Evolutionary conservation across 345 rosid species (phyloP).

Genomic region (Pistacia vera): DNA sequence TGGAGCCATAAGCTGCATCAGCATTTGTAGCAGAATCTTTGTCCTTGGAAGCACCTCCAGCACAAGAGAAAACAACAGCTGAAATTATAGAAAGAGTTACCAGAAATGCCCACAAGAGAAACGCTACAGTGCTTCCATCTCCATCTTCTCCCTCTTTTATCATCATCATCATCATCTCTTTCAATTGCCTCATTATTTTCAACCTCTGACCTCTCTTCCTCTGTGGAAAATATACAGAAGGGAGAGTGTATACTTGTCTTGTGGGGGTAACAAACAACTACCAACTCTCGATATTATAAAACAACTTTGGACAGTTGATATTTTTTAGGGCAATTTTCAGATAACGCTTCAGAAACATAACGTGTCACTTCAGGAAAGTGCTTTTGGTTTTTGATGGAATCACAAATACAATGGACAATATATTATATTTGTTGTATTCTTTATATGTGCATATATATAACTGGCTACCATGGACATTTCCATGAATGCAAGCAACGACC

Average conservation of each 20-base stretch:
- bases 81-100: constrained; percentile 36
- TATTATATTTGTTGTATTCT: too few relatives aligned
- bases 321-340: background rate
- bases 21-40: constrained; percentile 30
- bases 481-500: too few relatives aligned
- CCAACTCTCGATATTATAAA: background rate
- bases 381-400: background rate
- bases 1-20: constrained; percentile 28
- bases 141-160: constrained; percentile 4
- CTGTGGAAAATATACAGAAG: background rate
- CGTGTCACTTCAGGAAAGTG: background rate
- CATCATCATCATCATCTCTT: constrained; percentile 3
- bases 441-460: background rate
- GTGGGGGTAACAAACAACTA: background rate
- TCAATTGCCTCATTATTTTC: constrained; percentile 37
- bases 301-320: background rate
- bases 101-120: constrained; percentile 36
- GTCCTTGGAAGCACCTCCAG: constrained; percentile 54
- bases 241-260: background rate
- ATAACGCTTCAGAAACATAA: constrained; percentile 5
- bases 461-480: too few relatives aligned
- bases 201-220: background rate
- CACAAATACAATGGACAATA: constrained; percentile 5
- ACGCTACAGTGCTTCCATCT: constrained; percentile 6
- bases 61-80: constrained; percentile 45